A percentile compares a stretch with the other conserved stretches of the same genome.
These are phyloP conservation scores for Picea sitchensis DNA, from an alignment of 75 land plant genomes.

Conservation along the genomic window DNA sequence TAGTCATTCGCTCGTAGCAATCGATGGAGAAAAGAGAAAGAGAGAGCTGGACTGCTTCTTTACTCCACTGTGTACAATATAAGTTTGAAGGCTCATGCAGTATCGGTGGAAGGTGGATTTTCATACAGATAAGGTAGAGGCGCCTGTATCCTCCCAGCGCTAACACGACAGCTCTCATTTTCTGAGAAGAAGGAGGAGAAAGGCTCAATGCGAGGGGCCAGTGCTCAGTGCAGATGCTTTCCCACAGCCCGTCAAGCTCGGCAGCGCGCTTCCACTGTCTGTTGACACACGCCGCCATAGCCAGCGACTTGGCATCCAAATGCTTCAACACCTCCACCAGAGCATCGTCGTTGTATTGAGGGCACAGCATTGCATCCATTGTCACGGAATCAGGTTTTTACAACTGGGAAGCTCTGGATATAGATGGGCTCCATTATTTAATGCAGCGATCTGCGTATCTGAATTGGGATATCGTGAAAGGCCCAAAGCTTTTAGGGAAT, in stretches of 20 bases:
- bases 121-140: constrained; percentile 52
- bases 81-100: neutral
- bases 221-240: constrained; percentile 47
- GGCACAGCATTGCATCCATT: too few relatives aligned
- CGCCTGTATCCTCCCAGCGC: constrained; percentile 57
- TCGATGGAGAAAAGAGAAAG: constrained; percentile 39
- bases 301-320: constrained; percentile 50
- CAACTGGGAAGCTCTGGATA: too few relatives aligned
- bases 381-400: too few relatives aligned
- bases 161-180: constrained; percentile 28
- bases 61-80: neutral
- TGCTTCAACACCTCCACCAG: constrained; percentile 40
- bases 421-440: too few relatives aligned
- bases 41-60: constrained; percentile 23
- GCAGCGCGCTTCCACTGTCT: constrained; percentile 43
- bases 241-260: constrained; percentile 48
- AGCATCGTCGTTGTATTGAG: constrained; percentile 27
- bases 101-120: constrained; percentile 34
- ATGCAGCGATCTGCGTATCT: too few relatives aligned
- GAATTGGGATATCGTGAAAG: too few relatives aligned
- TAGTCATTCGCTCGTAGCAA: constrained; percentile 26
- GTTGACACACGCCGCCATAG: constrained; percentile 58
- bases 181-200: neutral
- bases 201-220: constrained; percentile 9
- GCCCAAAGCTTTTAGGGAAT: too few relatives aligned